Evolutionary conservation across 1,284 basidiomycete genomes (phyloP).

Genomic region (Somion occarium): DNA sequence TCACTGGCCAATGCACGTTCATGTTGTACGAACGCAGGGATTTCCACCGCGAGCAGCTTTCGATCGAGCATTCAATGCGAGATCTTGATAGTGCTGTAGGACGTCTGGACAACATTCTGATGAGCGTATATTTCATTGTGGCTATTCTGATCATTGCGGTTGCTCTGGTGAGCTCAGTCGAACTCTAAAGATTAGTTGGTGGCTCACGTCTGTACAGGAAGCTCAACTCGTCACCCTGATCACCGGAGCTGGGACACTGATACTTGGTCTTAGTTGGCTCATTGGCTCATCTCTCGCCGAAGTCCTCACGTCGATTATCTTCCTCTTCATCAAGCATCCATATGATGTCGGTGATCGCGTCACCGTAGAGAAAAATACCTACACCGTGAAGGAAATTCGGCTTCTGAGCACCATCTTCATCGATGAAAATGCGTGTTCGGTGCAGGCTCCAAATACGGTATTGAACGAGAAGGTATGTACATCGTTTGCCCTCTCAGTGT

Average conservation of each 20-base stretch:
- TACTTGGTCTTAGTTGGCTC: constrained; percentile 88
- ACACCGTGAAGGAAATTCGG: constrained; percentile 86
- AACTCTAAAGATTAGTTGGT: constrained; percentile 30
- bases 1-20: constrained; percentile 1
- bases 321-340: constrained; percentile 84
- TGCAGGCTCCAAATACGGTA: constrained; percentile 67
- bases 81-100: constrained; percentile 90
- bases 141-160: constrained; percentile 74
- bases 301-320: constrained; percentile 75
- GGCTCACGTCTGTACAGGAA: constrained; percentile 38
- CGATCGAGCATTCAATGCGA: constrained; percentile 84
- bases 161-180: constrained; percentile 44
- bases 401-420: constrained; percentile 78
- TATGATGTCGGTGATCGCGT: constrained; percentile 89
- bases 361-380: constrained; percentile 47
- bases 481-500: not conserved
- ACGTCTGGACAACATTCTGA: constrained; percentile 71
- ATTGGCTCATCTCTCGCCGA: constrained; percentile 73
- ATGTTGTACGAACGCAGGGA: no score
- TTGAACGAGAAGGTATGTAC: constrained; percentile 59
- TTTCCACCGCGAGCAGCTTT: constrained; percentile 81
- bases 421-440: constrained; percentile 50
- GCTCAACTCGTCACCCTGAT: constrained; percentile 69
- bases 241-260: constrained; percentile 77
- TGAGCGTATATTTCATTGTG: constrained; percentile 64